phyloP scores from a whole-genome alignment of 345 rosid species.

The Boechera retrofracta region DNA sequence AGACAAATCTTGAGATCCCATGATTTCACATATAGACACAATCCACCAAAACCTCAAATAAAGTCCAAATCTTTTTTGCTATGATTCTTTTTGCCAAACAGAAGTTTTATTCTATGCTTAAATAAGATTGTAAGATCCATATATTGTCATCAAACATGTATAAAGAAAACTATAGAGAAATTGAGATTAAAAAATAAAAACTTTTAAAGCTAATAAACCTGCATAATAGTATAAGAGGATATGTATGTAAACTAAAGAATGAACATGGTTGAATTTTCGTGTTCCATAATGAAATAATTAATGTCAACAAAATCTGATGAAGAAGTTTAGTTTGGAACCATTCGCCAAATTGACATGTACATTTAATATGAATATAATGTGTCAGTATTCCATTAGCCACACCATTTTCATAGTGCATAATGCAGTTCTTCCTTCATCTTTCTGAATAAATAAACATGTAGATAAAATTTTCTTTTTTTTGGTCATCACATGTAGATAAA shows the following conservation, averaged over 20 bases:
- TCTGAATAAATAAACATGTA: conserved; percentile 21
- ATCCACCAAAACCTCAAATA: conserved; percentile 28
- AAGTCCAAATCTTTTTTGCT: conserved; percentile 24
- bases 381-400: conserved; percentile 20
- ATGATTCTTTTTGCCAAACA: conserved; percentile 23
- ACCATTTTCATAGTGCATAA: not conserved
- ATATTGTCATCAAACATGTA: not conserved
- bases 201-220: not conserved
- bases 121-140: conserved; percentile 6
- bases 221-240: not conserved
- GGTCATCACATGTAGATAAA: not conserved
- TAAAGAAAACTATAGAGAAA: not conserved
- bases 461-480: too few relatives aligned
- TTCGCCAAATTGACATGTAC: conserved; percentile 7
- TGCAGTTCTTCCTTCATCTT: conserved; percentile 25
- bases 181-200: not conserved
- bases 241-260: not conserved
- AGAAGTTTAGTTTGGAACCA: conserved; percentile 17
- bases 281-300: conserved; percentile 9
- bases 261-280: not conserved
- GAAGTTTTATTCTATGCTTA: conserved; percentile 1
- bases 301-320: conserved; percentile 31
- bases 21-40: conserved; percentile 30
- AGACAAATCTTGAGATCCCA: conserved; percentile 37
- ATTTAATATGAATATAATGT: conserved; percentile 25